Evolutionary conservation across 1,284 basidiomycete genomes (phyloP).

Genomic region (Puccinia polysora): DNA sequence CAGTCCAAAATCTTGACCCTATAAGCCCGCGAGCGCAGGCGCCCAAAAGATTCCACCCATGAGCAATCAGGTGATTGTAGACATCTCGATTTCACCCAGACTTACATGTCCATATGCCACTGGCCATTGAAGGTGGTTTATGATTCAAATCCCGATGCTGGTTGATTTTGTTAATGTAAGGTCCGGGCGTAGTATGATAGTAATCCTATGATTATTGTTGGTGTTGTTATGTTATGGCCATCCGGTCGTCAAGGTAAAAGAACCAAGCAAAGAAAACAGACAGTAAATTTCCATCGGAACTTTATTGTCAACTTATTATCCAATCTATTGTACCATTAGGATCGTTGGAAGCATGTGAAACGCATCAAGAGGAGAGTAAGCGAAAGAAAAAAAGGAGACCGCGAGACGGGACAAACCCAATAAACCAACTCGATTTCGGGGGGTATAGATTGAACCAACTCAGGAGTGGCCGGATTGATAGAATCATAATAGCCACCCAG

Average conservation of each 20-base stretch:
- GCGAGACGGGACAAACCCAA: slow-evolving; percentile 44
- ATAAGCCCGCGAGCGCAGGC: too few relatives aligned
- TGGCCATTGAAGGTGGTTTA: slow-evolving; percentile 53
- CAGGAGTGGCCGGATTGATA: slow-evolving; percentile 47
- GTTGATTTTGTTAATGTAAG: slow-evolving; percentile 52
- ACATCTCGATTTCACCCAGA: too few relatives aligned
- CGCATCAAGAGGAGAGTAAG: not conserved
- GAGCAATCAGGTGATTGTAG: too few relatives aligned
- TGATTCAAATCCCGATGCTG: slow-evolving; percentile 51
- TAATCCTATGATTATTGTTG: slow-evolving; percentile 42
- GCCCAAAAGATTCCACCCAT: too few relatives aligned
- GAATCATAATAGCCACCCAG: slow-evolving; percentile 53
- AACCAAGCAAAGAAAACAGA: not conserved
- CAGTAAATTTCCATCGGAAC: not conserved
- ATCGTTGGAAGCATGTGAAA: too few relatives aligned
- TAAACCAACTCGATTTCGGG: slow-evolving; percentile 51
- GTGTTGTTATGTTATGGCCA: too few relatives aligned
- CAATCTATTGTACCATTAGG: too few relatives aligned
- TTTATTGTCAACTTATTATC: too few relatives aligned
- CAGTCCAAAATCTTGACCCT: slow-evolving; percentile 53
- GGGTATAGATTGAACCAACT: slow-evolving; percentile 50
- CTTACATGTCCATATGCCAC: slow-evolving; percentile 53
- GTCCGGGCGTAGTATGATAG: slow-evolving; percentile 50
- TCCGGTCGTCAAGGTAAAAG: not conserved
- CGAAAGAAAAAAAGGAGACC: not conserved